A percentile compares a stretch with the other conserved stretches of the same genome.
These are phyloP conservation scores for Yueomyces sp. DNA, from an alignment of 1,139 yeast species.

Conservation along the genomic window DNA sequence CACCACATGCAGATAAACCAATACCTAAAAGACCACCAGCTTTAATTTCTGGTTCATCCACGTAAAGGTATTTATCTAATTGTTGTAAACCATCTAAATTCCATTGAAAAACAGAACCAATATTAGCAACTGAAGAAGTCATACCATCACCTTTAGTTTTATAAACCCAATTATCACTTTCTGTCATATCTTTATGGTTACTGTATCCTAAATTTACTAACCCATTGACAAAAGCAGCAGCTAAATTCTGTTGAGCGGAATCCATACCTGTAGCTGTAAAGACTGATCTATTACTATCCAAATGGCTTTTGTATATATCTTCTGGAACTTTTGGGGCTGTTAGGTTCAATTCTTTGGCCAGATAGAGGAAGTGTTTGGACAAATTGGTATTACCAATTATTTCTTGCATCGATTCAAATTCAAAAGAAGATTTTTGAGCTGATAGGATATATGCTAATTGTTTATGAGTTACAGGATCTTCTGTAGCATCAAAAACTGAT, in stretches of 20 bases:
- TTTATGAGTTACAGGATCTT: conserved; percentile 63
- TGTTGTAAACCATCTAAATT: conserved; percentile 84
- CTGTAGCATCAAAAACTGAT: conserved; percentile 65
- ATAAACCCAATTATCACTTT: conserved; percentile 80
- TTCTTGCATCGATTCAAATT: conserved; percentile 70
- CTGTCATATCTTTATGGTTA: conserved; percentile 67
- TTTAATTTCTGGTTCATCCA: conserved; percentile 75
- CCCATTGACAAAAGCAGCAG: conserved; percentile 88
- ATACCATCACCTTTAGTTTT: conserved; percentile 88
- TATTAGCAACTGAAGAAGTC: conserved; percentile 87
- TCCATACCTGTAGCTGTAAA: conserved; percentile 51
- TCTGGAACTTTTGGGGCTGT: conserved; percentile 89
- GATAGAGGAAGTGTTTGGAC: conserved; percentile 67
- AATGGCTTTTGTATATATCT: conserved; percentile 83
- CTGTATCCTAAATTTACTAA: conserved; percentile 88
- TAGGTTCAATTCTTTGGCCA: conserved; percentile 77
- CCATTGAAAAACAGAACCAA: conserved; percentile 90
- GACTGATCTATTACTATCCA: conserved; percentile 54
- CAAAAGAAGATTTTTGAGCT: conserved; percentile 75
- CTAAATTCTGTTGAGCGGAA: conserved; percentile 90
- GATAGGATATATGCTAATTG: conserved; percentile 87
- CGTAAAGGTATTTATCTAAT: conserved; percentile 78
- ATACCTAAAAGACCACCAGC: conserved; percentile 96
- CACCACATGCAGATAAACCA: conserved; percentile 89
- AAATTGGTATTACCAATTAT: conserved; percentile 71